These are phyloP conservation scores for Juglanconis oblonga DNA, from an alignment of 2,329 filamentous ascomycete species.

Conservation along the genomic window DNA sequence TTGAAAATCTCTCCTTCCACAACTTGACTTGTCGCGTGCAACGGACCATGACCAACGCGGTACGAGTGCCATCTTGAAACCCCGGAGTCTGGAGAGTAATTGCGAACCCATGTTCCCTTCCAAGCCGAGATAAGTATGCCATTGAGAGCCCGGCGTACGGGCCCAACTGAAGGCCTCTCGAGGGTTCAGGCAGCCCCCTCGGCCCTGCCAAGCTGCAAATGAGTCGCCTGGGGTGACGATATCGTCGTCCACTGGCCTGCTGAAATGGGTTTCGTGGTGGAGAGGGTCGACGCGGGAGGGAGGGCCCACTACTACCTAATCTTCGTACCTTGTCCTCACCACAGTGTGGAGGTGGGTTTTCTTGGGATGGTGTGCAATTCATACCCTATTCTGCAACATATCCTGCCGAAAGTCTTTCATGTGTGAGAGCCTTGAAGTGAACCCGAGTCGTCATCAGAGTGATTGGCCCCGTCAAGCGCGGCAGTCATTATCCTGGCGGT, in stretches of 20 bases:
- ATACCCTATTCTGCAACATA: slow-evolving; percentile 5
- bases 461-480: slow-evolving; percentile 15
- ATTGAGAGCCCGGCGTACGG: not conserved
- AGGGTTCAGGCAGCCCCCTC: not conserved
- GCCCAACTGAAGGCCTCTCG: slow-evolving; percentile 2
- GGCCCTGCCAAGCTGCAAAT: slow-evolving; percentile 5
- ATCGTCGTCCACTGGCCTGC: no score
- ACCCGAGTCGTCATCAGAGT: not conserved
- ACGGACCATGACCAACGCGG: not conserved
- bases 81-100: slow-evolving; percentile 3
- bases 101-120: slow-evolving; percentile 5
- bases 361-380: slow-evolving; percentile 3
- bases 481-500: not conserved
- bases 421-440: slow-evolving; percentile 3
- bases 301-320: slow-evolving; percentile 3
- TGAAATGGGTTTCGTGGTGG: slow-evolving; percentile 7
- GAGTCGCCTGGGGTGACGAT: no score
- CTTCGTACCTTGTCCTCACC: slow-evolving; percentile 8
- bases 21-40: not conserved
- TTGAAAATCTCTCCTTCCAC: not conserved
- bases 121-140: slow-evolving; percentile 5
- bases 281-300: slow-evolving; percentile 2
- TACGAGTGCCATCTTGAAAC: slow-evolving; percentile 14
- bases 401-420: slow-evolving; percentile 1
- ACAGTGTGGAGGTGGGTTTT: slow-evolving; percentile 10